Evolutionary conservation across 1,139 yeast species (phyloP).

Genomic region (Geotrichum europaeum): DNA sequence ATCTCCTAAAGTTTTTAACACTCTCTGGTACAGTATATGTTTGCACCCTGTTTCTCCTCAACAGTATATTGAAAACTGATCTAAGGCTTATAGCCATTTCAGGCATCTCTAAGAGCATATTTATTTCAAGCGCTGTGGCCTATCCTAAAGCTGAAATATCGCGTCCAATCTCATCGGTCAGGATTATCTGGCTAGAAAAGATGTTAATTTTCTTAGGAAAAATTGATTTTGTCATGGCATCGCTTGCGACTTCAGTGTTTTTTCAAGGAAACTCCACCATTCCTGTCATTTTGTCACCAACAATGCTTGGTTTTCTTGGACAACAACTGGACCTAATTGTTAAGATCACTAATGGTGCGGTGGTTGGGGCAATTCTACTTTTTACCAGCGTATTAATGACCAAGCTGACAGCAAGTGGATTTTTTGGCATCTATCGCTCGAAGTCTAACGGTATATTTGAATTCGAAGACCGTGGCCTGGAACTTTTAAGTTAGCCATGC

Average conservation of each 20-base stretch:
- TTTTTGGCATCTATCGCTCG: background rate
- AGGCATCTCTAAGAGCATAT: background rate
- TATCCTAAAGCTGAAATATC: background rate
- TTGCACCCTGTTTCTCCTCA: background rate
- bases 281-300: background rate
- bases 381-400: background rate
- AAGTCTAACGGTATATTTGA: background rate
- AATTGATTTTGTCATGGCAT: background rate
- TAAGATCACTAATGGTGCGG: background rate
- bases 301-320: background rate
- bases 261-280: background rate
- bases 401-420: background rate
- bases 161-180: background rate
- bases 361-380: background rate
- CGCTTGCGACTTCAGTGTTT: background rate
- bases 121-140: background rate
- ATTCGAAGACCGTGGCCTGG: background rate
- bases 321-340: background rate
- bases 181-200: background rate
- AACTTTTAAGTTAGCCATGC: background rate
- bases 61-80: background rate
- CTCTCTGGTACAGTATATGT: background rate
- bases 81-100: background rate
- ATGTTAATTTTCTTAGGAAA: background rate
- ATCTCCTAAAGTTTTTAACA: background rate